These are phyloP conservation scores for Saprolegnia diclina DNA, from an alignment of 352 stramenopile species.

Conservation along the genomic window DNA sequence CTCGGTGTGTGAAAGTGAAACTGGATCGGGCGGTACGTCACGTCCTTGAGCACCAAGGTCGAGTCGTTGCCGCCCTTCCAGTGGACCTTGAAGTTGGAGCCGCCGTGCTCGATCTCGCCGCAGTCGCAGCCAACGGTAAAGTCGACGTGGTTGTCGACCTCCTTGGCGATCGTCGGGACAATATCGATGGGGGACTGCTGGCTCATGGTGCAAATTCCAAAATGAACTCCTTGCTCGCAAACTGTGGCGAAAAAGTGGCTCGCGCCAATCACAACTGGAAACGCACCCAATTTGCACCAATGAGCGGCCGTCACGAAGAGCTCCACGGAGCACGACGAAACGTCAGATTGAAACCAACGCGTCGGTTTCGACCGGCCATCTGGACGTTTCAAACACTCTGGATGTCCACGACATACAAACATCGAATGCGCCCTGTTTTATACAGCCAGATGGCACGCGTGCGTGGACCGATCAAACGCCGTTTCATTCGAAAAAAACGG, in stretches of 20 bases:
- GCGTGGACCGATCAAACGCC: slow-evolving; percentile 12
- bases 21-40: slow-evolving; percentile 50
- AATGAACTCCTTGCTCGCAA: slow-evolving; percentile 16
- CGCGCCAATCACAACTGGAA: neutral
- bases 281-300: slow-evolving; percentile 1
- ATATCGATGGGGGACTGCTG: slow-evolving; percentile 59
- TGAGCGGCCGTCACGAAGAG: neutral
- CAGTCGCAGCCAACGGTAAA: slow-evolving; percentile 34
- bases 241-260: neutral
- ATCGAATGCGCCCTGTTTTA: neutral
- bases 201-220: slow-evolving; percentile 17
- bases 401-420: neutral
- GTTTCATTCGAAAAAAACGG: slow-evolving; percentile 19
- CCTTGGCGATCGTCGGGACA: slow-evolving; percentile 27
- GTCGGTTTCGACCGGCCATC: slow-evolving; percentile 9
- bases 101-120: slow-evolving; percentile 36
- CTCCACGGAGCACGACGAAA: neutral
- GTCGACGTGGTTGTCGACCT: slow-evolving; percentile 29
- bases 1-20: slow-evolving; percentile 63
- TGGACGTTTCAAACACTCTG: slow-evolving; percentile 2
- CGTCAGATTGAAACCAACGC: slow-evolving; percentile 13
- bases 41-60: slow-evolving; percentile 41
- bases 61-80: slow-evolving; percentile 42
- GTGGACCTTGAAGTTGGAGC: slow-evolving; percentile 48
- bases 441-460: neutral